A percentile compares a stretch with the other conserved stretches of the same genome.
Evolutionary conservation across 495 filamentous ascomycete genomes (phyloP).

Genomic region (Cercophora samala): DNA sequence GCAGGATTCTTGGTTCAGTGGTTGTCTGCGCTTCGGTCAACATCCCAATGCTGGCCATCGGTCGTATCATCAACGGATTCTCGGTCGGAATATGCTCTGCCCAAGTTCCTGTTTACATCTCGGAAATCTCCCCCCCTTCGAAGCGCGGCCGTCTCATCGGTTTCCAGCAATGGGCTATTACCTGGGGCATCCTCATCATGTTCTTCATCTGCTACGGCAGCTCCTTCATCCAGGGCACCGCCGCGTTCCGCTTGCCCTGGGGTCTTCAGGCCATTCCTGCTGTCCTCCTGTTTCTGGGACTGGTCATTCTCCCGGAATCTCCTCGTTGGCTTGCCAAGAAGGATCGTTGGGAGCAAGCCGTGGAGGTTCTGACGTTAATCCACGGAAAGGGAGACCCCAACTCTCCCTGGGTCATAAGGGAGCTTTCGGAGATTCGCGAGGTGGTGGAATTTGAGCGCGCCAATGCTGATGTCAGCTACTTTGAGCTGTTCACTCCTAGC

Average conservation of each 20-base stretch:
- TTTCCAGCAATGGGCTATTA: slow-evolving; percentile 75
- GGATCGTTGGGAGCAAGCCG: slow-evolving; percentile 69
- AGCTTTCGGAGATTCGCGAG: slow-evolving; percentile 67
- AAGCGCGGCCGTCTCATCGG: slow-evolving; percentile 70
- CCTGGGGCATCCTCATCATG: slow-evolving; percentile 79
- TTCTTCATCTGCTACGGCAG: slow-evolving; percentile 71
- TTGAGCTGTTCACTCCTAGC: slow-evolving; percentile 63
- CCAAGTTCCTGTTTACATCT: slow-evolving; percentile 76
- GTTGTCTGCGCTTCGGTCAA: slow-evolving; percentile 69
- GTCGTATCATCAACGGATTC: slow-evolving; percentile 74
- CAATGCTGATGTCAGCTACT: slow-evolving; percentile 59
- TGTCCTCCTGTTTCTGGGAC: slow-evolving; percentile 57
- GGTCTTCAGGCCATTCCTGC: slow-evolving; percentile 73
- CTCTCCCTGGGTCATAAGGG: slow-evolving; percentile 59
- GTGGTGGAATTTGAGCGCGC: slow-evolving; percentile 66
- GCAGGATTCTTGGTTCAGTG: slow-evolving; percentile 57
- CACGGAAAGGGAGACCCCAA: slow-evolving; percentile 64
- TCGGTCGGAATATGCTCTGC: slow-evolving; percentile 75
- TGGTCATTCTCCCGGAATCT: slow-evolving; percentile 68
- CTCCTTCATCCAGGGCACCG: slow-evolving; percentile 58
- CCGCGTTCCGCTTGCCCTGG: slow-evolving; percentile 72
- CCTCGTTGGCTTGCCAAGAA: slow-evolving; percentile 74
- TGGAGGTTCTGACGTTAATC: slow-evolving; percentile 60
- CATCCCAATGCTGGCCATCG: slow-evolving; percentile 69
- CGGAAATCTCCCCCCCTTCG: slow-evolving; percentile 65